Conservation (phyloP, 768 basidiomycete genomes). For the Tubosaeta brunneosetosa region DNA sequence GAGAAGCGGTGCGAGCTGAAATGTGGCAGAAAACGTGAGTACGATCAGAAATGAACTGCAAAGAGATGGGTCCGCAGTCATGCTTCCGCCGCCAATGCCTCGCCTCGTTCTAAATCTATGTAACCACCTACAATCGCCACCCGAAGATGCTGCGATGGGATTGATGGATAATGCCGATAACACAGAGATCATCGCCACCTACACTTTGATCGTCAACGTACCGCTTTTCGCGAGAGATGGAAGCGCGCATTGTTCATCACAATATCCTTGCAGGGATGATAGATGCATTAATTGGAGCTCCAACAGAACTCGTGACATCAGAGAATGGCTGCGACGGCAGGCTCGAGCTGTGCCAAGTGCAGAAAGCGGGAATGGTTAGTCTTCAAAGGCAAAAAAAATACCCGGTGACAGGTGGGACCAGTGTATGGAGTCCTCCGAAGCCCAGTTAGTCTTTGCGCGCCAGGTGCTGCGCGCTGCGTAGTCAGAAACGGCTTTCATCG, state of each 20-base stretch:
- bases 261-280: not conserved
- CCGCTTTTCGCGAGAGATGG: not conserved
- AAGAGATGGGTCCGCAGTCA: slow-evolving; percentile 8
- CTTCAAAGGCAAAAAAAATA: not conserved
- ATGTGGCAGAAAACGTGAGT: not conserved
- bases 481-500: not conserved
- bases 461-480: not conserved
- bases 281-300: not conserved
- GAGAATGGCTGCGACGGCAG: not conserved
- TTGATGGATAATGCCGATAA: not conserved
- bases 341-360: not conserved
- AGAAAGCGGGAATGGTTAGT: not conserved
- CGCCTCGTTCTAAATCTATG: not conserved
- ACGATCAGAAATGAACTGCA: not conserved
- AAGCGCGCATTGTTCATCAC: not conserved
- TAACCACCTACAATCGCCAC: not conserved
- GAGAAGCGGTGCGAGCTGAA: not conserved
- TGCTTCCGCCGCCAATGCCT: not conserved
- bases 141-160: not conserved
- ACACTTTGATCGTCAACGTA: not conserved
- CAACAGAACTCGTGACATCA: not conserved
- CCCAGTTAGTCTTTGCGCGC: not conserved
- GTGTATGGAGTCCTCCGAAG: not conserved
- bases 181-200: not conserved
- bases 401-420: not conserved